Base-by-base conservation (phyloP, 345 rosid species). In the Aurinia saxatilis region DNA sequence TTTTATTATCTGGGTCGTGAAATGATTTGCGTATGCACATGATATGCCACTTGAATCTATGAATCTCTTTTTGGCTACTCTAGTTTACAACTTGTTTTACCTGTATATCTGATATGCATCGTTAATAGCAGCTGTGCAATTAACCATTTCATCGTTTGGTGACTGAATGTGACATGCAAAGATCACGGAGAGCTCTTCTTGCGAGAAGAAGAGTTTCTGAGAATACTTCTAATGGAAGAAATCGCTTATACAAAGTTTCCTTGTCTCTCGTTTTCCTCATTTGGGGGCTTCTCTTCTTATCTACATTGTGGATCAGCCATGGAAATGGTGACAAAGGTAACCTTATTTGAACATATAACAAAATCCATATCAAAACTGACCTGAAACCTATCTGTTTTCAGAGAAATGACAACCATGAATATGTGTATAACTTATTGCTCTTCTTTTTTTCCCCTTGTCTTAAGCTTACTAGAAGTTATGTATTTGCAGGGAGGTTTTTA, bases 161-260 rank as follows among this genome's bases (percentile, higher is more conserved):
- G 72, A 65, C 70, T 86, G 78, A 82, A 89, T 92, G 93, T 84
- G 80, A 77, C 66, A 93, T 93, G 99, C 96, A 80, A 85, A 85
- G 95, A 74, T 85, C 97, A 63, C 81, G 91, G 70, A 85, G 70
- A 81, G 90, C 88, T 87, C 86, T 85, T 93, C 95, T 77, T 45
- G 67, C 57, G 30, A 82, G 95, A 71, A 84, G 91, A 77, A 84
- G 97, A 79, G 91, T 84, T 73, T 78, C 64, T 23, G 86, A 77
- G 63, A 78, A 66, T 71, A 57, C 51, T 59, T 50, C 31, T 10
- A 56, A 68, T 52, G 87, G 80, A 51, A 82, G 74, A 65, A 80
- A 50, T 53, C 66, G 68, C 17, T 52, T 80, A 64, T 82, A 80
- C 76, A 81, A 76, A 76, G 70, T 87, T 72, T 92, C 98, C 3